Conservation (phyloP, 2,329 filamentous ascomycete genomes). For the Fusarium proliferatum region DNA sequence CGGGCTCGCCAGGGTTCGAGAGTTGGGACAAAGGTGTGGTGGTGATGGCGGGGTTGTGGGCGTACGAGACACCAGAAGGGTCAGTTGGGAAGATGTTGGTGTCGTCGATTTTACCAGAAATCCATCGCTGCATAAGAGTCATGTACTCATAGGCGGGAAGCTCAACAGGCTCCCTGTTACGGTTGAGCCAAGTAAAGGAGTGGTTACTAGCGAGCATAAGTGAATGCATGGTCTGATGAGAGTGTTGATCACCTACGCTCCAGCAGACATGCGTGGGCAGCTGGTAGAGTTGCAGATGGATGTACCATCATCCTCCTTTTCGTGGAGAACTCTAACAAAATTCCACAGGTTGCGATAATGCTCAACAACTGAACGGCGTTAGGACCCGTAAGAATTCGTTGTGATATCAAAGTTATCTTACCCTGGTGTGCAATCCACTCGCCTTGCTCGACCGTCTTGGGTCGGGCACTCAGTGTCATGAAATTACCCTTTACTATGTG, state of each 20-base stretch:
- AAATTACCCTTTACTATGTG: constrained; percentile 98
- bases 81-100: constrained; percentile 91
- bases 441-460: constrained; percentile 91
- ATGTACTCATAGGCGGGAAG: constrained; percentile 95
- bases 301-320: constrained; percentile 80
- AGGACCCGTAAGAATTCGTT: background rate
- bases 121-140: constrained; percentile 96
- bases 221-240: background rate
- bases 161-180: constrained; percentile 86
- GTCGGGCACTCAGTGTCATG: constrained; percentile 94
- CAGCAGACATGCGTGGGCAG: constrained; percentile 95
- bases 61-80: constrained; percentile 74
- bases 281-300: constrained; percentile 86
- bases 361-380: constrained; percentile 76
- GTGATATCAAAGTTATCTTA: constrained; percentile 50
- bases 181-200: constrained; percentile 96
- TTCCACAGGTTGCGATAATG: constrained; percentile 91
- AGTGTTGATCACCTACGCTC: constrained; percentile 72
- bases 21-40: constrained; percentile 72
- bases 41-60: constrained; percentile 69
- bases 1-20: constrained; percentile 68
- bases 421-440: constrained; percentile 98
- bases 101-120: constrained; percentile 94
- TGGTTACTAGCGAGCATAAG: constrained; percentile 70
- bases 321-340: constrained; percentile 89